Evolutionary conservation across 1,139 yeast genomes (phyloP).

Genomic region (Wickerhamiella infanticola): DNA sequence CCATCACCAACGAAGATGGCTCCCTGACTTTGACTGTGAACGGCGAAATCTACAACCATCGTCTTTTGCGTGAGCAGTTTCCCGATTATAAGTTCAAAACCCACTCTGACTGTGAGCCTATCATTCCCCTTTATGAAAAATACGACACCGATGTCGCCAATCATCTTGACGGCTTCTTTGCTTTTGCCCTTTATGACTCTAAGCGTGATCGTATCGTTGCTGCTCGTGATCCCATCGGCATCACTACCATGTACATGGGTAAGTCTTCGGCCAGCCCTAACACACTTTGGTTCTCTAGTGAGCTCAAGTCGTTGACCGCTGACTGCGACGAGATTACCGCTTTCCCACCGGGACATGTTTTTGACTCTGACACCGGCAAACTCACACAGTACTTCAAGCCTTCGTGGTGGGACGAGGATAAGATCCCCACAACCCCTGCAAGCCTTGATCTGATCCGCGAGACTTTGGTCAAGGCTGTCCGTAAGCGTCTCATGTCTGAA

Average conservation of each 20-base stretch:
- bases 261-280: slow-evolving; percentile 53
- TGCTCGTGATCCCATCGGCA: slow-evolving; percentile 97
- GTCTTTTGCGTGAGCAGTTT: slow-evolving; percentile 64
- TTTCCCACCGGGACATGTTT: slow-evolving; percentile 97
- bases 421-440: slow-evolving; percentile 58
- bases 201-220: slow-evolving; percentile 77
- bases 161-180: slow-evolving; percentile 94
- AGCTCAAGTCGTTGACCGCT: slow-evolving; percentile 80
- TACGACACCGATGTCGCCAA: slow-evolving; percentile 85
- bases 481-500: slow-evolving; percentile 98
- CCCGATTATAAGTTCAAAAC: slow-evolving; percentile 64
- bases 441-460: slow-evolving; percentile 62
- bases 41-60: slow-evolving; percentile 97
- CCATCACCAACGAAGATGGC: slow-evolving; percentile 70
- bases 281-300: slow-evolving; percentile 82
- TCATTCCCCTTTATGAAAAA: slow-evolving; percentile 79
- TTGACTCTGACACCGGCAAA: slow-evolving; percentile 79
- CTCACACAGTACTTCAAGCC: slow-evolving; percentile 82
- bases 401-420: slow-evolving; percentile 76
- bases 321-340: slow-evolving; percentile 87
- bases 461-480: slow-evolving; percentile 79
- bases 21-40: slow-evolving; percentile 69
- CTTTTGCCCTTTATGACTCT: slow-evolving; percentile 81
- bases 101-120: slow-evolving; percentile 91
- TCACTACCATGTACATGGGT: slow-evolving; percentile 93